These are phyloP conservation scores for Ceratocystiopsis sp. DNA, from an alignment of 2,329 filamentous ascomycete species.

Conservation along the genomic window DNA sequence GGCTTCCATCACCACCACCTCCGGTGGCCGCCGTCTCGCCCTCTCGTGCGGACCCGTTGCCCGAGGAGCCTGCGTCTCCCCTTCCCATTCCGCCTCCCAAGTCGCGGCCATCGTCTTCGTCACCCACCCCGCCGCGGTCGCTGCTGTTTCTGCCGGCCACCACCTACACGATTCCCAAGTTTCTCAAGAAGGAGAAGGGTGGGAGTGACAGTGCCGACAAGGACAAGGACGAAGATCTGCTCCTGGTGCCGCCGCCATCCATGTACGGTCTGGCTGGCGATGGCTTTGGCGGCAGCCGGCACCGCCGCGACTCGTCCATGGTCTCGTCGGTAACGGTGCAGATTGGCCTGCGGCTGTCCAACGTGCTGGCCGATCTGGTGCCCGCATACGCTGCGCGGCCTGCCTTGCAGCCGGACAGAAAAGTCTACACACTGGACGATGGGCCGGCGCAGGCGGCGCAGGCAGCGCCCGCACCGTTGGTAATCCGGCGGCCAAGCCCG, in stretches of 20 bases:
- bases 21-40: background rate
- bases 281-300: conserved; percentile 21
- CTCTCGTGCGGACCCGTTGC: too few relatives aligned
- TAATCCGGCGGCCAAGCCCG: too few relatives aligned
- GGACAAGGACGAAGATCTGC: too few relatives aligned
- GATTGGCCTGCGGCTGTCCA: conserved; percentile 52
- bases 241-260: conserved; percentile 26
- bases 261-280: conserved; percentile 22
- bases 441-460: background rate
- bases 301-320: conserved; percentile 42
- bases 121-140: conserved; percentile 9
- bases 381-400: conserved; percentile 16
- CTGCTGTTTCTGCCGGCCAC: conserved; percentile 28
- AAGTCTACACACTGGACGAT: conserved; percentile 16
- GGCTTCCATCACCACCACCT: conserved; percentile 5
- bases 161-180: conserved; percentile 22
- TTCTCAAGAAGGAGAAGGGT: conserved; percentile 1
- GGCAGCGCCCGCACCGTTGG: background rate
- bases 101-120: background rate
- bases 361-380: conserved; percentile 29
- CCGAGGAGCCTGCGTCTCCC: conserved; percentile 11
- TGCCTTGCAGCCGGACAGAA: conserved; percentile 16
- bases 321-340: conserved; percentile 52
- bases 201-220: too few relatives aligned
- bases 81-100: too few relatives aligned